Base-by-base conservation (phyloP, 148 eudicot genomes). In the Rheum nobile region DNA sequence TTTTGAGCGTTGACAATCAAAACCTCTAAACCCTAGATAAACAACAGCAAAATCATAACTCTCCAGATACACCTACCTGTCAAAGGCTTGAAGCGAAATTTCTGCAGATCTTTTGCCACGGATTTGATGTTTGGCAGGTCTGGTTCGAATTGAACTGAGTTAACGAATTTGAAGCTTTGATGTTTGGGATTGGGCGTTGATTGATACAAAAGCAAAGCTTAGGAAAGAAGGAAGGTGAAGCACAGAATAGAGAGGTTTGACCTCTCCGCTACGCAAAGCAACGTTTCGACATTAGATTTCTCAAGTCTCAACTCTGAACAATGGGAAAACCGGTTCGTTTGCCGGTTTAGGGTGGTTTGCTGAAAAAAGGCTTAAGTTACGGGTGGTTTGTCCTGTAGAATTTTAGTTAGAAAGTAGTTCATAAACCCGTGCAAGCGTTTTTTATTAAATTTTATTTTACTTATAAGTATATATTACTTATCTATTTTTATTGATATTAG, bases 51-150 rank as follows among this genome's bases (percentile, higher is more conserved):
- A 13, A 28, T 29, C 10, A 13, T 26, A 24, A 61, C 4, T 6
- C 41, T 65, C 41, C 70, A 65, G 41, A 65, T 65, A 41, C 16
- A 65, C 70, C 39, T 34, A 17, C 70, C 70, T 31, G 70, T 32
- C 22, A 13, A 28, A 59, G 67, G 67, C 34, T 65, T 31, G 38
- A 32, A 7, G 21, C 21, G 22, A 65, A 65, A 55, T 55, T 55
- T 17, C 70, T 32, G 41, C 21, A 34, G 17, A 32, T 31, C 21
- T 17, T 6, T 34, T 34, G 70, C 70, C 70, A 32, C 70, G 41
- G 70, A 32, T 34, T 16, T 61, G 38, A 10, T 28, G 11, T 61
- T 61, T 61, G 8, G 22, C 21, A 32, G 39, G 39, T 65, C 39
- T 65, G 2, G n/a, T 4, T 31, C 22, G 39, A 65, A 65, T 65